Evolutionary conservation across 2,329 filamentous ascomycete genomes (phyloP).

Genomic region (Xylaria digitata): DNA sequence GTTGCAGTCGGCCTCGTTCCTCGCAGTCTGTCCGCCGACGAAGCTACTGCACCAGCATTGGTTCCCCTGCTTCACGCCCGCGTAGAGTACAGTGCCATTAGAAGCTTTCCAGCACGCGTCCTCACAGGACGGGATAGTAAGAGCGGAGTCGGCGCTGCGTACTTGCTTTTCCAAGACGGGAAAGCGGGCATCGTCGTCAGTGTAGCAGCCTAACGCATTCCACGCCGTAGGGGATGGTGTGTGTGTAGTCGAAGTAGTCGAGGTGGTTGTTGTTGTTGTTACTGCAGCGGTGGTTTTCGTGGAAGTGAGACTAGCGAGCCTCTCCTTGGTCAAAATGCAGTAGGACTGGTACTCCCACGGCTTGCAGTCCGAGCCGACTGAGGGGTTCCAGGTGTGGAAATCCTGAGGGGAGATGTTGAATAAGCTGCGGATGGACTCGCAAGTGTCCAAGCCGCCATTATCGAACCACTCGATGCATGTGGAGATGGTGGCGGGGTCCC

Average conservation of each 20-base stretch:
- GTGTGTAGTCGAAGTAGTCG: background rate
- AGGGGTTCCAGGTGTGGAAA: conserved; percentile 27
- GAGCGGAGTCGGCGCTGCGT: background rate
- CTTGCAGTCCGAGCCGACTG: conserved; percentile 12
- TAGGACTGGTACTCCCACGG: conserved; percentile 13
- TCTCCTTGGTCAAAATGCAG: conserved; percentile 15
- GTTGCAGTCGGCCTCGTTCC: conserved; percentile 4
- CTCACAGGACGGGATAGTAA: conserved; percentile 5
- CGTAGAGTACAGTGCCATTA: conserved; percentile 7
- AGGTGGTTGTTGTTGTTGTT: background rate
- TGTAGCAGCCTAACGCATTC: conserved; percentile 4
- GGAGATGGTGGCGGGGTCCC: conserved; percentile 9
- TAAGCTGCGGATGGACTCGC: conserved; percentile 12
- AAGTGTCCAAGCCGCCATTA: conserved; percentile 7
- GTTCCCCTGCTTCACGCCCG: conserved; percentile 6
- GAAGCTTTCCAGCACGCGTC: conserved; percentile 10
- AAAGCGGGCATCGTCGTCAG: conserved; percentile 2
- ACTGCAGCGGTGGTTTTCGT: background rate
- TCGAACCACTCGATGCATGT: conserved; percentile 13
- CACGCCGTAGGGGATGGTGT: background rate
- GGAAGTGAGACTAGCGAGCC: background rate
- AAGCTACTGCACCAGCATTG: conserved; percentile 20
- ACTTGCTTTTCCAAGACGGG: conserved; percentile 13
- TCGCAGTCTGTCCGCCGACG: background rate
- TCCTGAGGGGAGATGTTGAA: background rate